Evolutionary conservation across 495 filamentous ascomycete genomes (phyloP), one percentile per base, ranked within the genome.

Genomic region (Letharia lupina): DNA sequence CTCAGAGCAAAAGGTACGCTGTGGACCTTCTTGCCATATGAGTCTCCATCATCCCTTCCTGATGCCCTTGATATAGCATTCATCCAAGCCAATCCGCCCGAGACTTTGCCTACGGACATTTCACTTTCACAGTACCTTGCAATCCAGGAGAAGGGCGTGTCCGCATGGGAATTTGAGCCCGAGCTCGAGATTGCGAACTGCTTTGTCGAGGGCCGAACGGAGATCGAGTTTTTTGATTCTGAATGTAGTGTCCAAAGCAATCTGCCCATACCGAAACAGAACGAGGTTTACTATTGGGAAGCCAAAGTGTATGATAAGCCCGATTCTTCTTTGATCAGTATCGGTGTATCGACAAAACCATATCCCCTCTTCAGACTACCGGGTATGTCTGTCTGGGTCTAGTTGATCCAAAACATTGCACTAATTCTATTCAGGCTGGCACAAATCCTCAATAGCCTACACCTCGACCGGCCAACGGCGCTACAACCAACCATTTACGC

Each of bases 231-330:
- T 79, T 98, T 94, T 70, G 94, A 98, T 75, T 91, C 90, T 15
- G 95, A 94, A 74, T 98, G 94, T 77, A 96, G 91, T 73, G 95
- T 98, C 60, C 90, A 97, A 81, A 96, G 89, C 75, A 98, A 98
- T 70, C 78, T 98, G 48, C 94, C 94, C 0, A 88, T 98, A 45
- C 94, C 94, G 33, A 98, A 98, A 75, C 94, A 98, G 73, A 98
- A 98, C 71, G 94, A 98, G 73, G 93, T 97, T 18, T 98, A 98
- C 73, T 98, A 98, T 75, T 98, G 94, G 94, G 94, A 98, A 73
- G 91, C 94, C 18, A 98, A 98, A 77, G 87, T 98, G 50, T 98
- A 94, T 76, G 95, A 98, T 63, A 97, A 98, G 76, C 93, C 94
- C 5, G 94, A 97, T 45, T 82, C 80, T 20, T 91, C 93, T 0